Percentiles rank a stretch among this genome's conserved stretches.
Evolutionary conservation across 768 basidiomycete species (phyloP).

Genomic region (Scleroderma bovista): DNA sequence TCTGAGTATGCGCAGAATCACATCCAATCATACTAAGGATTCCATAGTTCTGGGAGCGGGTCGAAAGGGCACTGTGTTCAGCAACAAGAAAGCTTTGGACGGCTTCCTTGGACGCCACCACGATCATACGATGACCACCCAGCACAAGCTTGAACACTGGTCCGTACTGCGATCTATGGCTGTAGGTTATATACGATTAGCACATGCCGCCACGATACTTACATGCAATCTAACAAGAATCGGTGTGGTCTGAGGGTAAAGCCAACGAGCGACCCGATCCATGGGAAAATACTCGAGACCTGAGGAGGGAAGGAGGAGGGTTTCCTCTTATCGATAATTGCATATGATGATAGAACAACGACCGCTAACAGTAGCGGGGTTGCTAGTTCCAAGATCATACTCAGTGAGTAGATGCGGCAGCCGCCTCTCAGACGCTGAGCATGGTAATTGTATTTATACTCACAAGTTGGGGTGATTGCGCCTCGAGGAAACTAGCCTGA

Average conservation of each 20-base stretch:
- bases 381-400: not conserved
- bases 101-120: conserved; percentile 12
- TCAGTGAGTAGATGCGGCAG: too few species aligned
- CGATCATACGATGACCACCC: conserved; percentile 9
- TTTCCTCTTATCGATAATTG: too few species aligned
- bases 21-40: conserved; percentile 11
- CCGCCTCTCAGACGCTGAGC: too few species aligned
- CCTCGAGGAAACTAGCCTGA: too few species aligned
- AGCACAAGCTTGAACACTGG: conserved; percentile 14
- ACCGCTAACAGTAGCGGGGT: not conserved
- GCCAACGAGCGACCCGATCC: conserved; percentile 11
- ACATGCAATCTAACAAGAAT: conserved; percentile 18
- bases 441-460: too few species aligned
- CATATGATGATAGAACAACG: too few species aligned
- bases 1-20: conserved; percentile 1
- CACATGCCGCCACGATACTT: too few species aligned
- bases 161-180: conserved; percentile 9
- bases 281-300: conserved; percentile 8
- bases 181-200: not conserved
- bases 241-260: conserved; percentile 11
- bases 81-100: conserved; percentile 9
- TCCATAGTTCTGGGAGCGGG: conserved; percentile 9
- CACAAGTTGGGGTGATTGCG: too few species aligned
- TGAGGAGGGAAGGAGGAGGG: not conserved
- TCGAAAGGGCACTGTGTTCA: conserved; percentile 5